Evolutionary conservation across 805 yeast species (phyloP), one percentile per base, ranked within the genome.

Genomic region (Isabelozyma pseudorhagii): DNA sequence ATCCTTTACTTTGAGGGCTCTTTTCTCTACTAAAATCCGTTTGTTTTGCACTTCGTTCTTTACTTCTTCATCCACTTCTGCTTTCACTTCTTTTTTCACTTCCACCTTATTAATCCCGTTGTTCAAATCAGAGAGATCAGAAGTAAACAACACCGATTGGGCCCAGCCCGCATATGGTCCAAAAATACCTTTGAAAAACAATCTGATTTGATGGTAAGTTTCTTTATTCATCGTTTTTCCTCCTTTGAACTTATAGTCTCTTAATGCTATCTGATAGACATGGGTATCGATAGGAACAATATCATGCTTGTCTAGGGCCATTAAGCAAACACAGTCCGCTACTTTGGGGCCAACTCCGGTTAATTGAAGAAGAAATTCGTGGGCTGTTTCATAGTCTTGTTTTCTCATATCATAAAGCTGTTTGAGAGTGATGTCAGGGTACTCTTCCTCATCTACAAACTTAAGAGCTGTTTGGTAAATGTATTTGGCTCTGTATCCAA

Each of bases 101-200:
- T 45, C 31, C 43, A 10, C 38, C 42, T 13, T n/a, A 51, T 83
- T 84, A 14, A 83, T 67, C 1, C 94, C 94, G 59, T 84, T 85
- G 48, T 87, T 80, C 50, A 89, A 74, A 51, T 87, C 91, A 45
- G 70, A 68, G 48, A 92, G 75, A 61, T 91, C 97, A 5, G 91
- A 89, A 0, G 97, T 86, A 67, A 92, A 92, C 50, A 92, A 73
- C 9, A 93, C 90, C n/a, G 93, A 87, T 61, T 93, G 99, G 0
- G 98, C 98, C 99, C 99, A 94, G 0, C 99, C 99, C 1, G 99
- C 97, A 63, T 87, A 87, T 1, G 80, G 80, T 0, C 97, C 97
- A 93, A 97, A 94, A 42, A 84, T 69, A 0, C 75, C 74, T 42
- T 78, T 74, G 63, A 93, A 84, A 62, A 77, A 80, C 8, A 62